A percentile compares a stretch with the other conserved stretches of the same genome.
Conservation (phyloP, 306 rosid species). For the Acmispon strigosus region DNA sequence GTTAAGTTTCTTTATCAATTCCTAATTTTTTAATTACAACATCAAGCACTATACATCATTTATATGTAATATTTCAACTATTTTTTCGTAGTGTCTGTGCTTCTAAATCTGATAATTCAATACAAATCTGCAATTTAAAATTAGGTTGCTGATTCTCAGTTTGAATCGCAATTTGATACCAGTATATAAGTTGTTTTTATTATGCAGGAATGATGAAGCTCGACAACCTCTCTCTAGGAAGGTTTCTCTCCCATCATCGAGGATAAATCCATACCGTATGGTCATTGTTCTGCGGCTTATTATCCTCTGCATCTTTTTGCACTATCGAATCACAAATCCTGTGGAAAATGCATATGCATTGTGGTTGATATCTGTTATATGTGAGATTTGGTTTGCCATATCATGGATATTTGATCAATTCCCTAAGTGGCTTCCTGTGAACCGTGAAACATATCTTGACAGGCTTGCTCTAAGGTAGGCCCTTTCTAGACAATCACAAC, state of each 20-base stretch:
- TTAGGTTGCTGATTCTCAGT: too few species aligned
- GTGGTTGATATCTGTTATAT: constrained; percentile 90
- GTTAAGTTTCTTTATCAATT: too few species aligned
- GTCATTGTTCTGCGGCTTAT: constrained; percentile 84
- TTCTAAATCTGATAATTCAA: too few species aligned
- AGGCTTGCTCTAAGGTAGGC: constrained; percentile 78
- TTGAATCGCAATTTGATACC: too few species aligned
- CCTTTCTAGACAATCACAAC: not conserved
- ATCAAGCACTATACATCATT: too few species aligned
- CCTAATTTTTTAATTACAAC: too few species aligned
- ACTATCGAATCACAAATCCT: constrained; percentile 88
- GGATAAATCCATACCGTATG: constrained; percentile 89
- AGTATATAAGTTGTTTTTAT: not conserved
- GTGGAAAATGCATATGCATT: constrained; percentile 78
- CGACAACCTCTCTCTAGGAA: constrained; percentile 94
- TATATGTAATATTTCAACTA: too few species aligned
- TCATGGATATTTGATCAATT: constrained; percentile 99
- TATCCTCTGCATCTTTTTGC: constrained; percentile 78
- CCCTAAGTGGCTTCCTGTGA: constrained; percentile 97
- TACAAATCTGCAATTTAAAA: too few species aligned
- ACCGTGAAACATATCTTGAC: constrained; percentile 95
- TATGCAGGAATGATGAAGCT: constrained; percentile 86
- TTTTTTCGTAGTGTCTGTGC: too few species aligned
- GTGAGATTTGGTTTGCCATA: constrained; percentile 97
- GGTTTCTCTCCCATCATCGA: constrained; percentile 91